Conservation (phyloP, 345 rosid genomes). For the Eucalyptus sp. region DNA sequence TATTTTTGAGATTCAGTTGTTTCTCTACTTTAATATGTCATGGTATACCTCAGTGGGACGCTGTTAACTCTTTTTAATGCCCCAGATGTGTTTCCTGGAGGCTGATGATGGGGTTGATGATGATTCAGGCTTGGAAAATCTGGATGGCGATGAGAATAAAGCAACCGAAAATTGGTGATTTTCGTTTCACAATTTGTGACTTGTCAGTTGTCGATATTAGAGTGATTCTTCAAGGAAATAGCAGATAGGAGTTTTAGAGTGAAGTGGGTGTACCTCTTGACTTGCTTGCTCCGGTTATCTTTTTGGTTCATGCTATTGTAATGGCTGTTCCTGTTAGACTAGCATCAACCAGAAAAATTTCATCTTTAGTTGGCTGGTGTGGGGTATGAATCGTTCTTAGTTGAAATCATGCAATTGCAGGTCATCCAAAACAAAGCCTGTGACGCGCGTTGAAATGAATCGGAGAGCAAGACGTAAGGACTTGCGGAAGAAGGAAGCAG, state of each 20-base stretch:
- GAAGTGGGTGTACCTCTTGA: neutral
- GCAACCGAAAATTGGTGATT: slow-evolving; percentile 40
- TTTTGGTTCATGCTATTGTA: neutral
- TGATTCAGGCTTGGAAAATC: slow-evolving; percentile 20
- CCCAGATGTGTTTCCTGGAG: slow-evolving; percentile 66
- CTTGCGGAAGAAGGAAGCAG: slow-evolving; percentile 28
- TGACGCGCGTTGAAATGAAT: slow-evolving; percentile 68
- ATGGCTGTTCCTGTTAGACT: neutral
- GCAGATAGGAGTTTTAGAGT: neutral
- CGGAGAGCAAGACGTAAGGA: slow-evolving; percentile 64
- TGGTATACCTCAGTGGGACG: neutral
- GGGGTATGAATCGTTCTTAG: neutral
- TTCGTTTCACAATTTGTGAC: neutral
- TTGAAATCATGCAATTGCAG: slow-evolving; percentile 15
- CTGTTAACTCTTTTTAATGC: neutral
- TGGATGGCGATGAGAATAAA: slow-evolving; percentile 5
- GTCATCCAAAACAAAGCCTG: slow-evolving; percentile 33
- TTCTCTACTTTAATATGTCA: neutral
- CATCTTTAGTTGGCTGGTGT: neutral
- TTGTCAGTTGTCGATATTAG: neutral
- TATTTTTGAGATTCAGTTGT: neutral
- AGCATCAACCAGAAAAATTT: neutral
- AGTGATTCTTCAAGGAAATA: neutral
- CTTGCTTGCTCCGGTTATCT: neutral
- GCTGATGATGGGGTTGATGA: slow-evolving; percentile 50